phyloP scores from a whole-genome alignment of 305 asterid species.

The Ajuga reptans region DNA sequence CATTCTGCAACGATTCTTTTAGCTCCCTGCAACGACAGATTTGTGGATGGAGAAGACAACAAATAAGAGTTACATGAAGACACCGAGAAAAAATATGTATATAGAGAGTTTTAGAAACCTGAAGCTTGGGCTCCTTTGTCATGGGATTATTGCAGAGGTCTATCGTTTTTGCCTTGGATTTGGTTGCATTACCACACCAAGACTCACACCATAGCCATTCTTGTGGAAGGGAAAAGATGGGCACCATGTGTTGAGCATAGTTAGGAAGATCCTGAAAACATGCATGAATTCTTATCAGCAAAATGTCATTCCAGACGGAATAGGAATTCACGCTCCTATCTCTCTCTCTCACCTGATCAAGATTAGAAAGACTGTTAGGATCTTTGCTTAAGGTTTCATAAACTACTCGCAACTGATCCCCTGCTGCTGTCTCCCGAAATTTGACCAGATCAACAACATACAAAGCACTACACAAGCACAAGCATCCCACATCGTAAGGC shows the following conservation, averaged over 20 bases:
- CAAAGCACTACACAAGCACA: conserved; percentile 57
- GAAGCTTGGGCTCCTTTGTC: conserved; percentile 99
- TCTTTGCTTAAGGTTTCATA: conserved; percentile 97
- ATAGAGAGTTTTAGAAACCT: conserved; percentile 35
- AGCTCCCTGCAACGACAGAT: conserved; percentile 63
- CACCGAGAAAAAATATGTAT: not conserved
- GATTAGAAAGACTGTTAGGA: conserved; percentile 95
- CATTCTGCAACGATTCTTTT: conserved; percentile 87
- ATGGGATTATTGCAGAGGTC: conserved; percentile 98
- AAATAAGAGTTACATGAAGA: too few relatives aligned
- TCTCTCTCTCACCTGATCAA: conserved; percentile 60
- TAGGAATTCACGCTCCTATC: not conserved
- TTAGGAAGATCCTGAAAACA: conserved; percentile 85
- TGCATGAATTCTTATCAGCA: conserved; percentile 21
- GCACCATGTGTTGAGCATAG: conserved; percentile 94
- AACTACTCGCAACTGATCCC: conserved; percentile 86
- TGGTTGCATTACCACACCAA: conserved; percentile 90
- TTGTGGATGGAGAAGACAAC: too few relatives aligned
- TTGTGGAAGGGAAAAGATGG: conserved; percentile 94
- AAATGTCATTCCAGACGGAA: not conserved
- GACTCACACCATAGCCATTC: conserved; percentile 99
- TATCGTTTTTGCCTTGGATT: conserved; percentile 86
- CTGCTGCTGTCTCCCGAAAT: conserved; percentile 97
- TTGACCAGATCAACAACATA: conserved; percentile 86
- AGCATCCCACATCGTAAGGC: conserved; percentile 23